Base-by-base conservation (phyloP, 192 early-diverging fungal genomes). In the Kappamyces sp. region DNA sequence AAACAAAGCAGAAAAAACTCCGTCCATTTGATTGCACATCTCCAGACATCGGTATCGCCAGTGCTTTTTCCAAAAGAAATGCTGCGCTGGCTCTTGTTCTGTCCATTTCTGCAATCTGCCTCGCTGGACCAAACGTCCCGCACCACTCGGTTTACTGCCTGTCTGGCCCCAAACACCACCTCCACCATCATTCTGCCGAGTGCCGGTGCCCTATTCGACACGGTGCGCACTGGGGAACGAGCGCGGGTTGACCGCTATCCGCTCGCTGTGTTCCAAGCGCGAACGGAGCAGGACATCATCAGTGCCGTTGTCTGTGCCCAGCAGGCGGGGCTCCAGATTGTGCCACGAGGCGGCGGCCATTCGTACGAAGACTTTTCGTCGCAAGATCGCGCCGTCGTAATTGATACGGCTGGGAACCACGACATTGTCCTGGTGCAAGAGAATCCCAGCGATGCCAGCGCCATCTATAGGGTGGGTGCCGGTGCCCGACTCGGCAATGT, bases 351-450 rank as follows among this genome's bases (percentile, higher is more conserved):
- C 2, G 80, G 80, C 38, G 80, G 79, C 6, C 79, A 84, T 52
- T 79, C 76, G 12, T 84, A 77, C 63, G 81, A 84, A 66, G 72
- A 64, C 30, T 73, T 81, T 32, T 65, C 59, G 9, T 63, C 71
- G 1, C 66, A 66, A 38, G 66, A 75, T 53, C 72, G 70, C 30
- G 60, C 69, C 12, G 30, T 84, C 34, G 68, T 84, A 8, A 46
- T 84, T 6, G 81, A 84, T 61, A 45, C 78, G 59, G 61, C 66
- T 14, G 36, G 37, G 3, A 43, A 73, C 30, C 43, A 45, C n/a
- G 5, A 34, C 4, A 43, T 55, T 9, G 39, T 61, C 22, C 22
- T 57, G 6, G 51, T 65, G 36, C 46, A 68, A 15, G 46, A 33
- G 5, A 49, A 62, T 5, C 43, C 66, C 50, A 22, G 12, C 12